phyloP scores from a whole-genome alignment of 2,329 filamentous ascomycete genomes.

The Beauveria sp. region DNA sequence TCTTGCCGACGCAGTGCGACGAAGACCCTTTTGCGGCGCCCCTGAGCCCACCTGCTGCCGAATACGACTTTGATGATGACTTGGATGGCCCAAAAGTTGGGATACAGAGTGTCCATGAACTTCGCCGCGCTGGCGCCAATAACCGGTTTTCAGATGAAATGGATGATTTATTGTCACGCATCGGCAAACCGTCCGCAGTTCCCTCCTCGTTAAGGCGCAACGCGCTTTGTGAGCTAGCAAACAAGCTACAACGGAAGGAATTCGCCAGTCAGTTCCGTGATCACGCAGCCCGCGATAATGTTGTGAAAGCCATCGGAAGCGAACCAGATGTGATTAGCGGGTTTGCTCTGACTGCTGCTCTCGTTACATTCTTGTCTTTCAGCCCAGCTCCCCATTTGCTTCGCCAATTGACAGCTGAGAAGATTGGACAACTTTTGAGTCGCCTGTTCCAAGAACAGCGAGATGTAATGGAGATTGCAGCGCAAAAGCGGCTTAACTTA shows the following conservation, averaged over 20 bases:
- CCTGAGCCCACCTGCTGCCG: constrained; percentile 15
- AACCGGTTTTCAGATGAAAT: constrained; percentile 59
- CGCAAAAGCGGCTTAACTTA: constrained; percentile 60
- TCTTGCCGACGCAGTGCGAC: neutral
- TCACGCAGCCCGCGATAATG: constrained; percentile 60
- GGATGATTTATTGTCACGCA: constrained; percentile 54
- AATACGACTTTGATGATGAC: constrained; percentile 26
- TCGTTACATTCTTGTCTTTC: constrained; percentile 54
- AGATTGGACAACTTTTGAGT: constrained; percentile 46
- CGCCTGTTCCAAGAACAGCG: constrained; percentile 44
- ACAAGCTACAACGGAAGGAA: constrained; percentile 51
- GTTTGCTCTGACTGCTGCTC: constrained; percentile 56
- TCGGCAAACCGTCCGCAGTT: constrained; percentile 42
- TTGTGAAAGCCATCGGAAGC: constrained; percentile 55
- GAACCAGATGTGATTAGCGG: constrained; percentile 55
- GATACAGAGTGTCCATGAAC: constrained; percentile 57
- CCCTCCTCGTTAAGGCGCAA: constrained; percentile 47
- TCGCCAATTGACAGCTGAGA: constrained; percentile 47
- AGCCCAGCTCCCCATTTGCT: constrained; percentile 54
- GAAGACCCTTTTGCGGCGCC: neutral
- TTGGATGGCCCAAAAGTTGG: constrained; percentile 35
- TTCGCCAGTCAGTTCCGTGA: constrained; percentile 67
- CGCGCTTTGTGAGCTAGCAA: constrained; percentile 52
- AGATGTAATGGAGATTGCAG: constrained; percentile 54
- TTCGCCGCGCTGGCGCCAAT: constrained; percentile 58